Base-by-base conservation (phyloP, 306 rosid species). In the Elaeagnus macrophylla region DNA sequence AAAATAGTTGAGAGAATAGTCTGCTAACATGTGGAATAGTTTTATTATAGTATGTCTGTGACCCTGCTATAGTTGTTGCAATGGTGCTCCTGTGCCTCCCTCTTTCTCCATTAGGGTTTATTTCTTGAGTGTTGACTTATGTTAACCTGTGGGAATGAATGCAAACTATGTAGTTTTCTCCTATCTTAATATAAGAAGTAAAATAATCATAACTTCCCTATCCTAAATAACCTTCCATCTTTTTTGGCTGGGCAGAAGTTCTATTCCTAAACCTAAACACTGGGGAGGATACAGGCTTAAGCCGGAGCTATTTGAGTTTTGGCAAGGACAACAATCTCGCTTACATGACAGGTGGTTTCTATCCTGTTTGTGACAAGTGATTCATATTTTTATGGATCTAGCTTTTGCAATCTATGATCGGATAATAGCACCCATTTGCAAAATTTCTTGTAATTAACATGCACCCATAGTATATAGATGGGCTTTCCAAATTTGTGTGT, bases 241-340 rank as follows among this genome's bases (percentile, higher is more conserved):
- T 42, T 42, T 62, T 69, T 58, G 56, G 67, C 58, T 66, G 18
- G 72, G 79, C 96, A 84, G 96, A 65, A 82, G 86, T 73, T 44
- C 77, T 77, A 84, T 93, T 65, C 94, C 99, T 40, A 84, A 84
- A 61, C 96, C 99, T 43, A 68, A 71, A 68, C 64, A 79, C 68
- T 93, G 99, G 99, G 99, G 99, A 71, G 99, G 99, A 69, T 93
- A 84, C 79, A 79, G 85, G 56, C 93, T 93, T 62, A 82, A 72
- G 40, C 99, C 99, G 41, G 77, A 70, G 71, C 68, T 73, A 58
- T 87, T 82, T 64, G 96, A 93, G 64, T 93, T 93, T 81, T 87
- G 99, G 96, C 99, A 82, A 74, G 99, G 99, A 60, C 99, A 93
- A 69, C 44, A 63, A 55, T 93, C 96, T 73, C 96, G 99, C 65